These are phyloP conservation scores for Trichoderma harzianum DNA, from an alignment of 2,329 filamentous ascomycete species.

Conservation along the genomic window DNA sequence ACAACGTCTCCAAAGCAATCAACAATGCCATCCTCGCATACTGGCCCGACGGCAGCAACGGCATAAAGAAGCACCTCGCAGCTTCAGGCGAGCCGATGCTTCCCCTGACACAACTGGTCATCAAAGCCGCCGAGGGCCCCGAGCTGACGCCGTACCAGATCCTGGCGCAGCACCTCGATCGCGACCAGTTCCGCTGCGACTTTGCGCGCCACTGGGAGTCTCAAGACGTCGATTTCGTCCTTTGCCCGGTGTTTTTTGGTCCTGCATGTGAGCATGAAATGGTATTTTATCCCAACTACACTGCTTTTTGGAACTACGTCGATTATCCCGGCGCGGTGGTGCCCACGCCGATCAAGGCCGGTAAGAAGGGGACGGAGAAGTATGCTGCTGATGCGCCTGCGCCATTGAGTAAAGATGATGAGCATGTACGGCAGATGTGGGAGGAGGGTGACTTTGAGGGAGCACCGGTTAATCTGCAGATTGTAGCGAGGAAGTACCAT, in stretches of 20 bases:
- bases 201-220: constrained; percentile 23
- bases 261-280: constrained; percentile 22
- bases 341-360: constrained; percentile 24
- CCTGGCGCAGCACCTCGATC: neutral
- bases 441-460: constrained; percentile 18
- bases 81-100: constrained; percentile 29
- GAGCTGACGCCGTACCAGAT: neutral
- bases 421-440: neutral
- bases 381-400: constrained; percentile 11
- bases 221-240: constrained; percentile 27
- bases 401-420: neutral
- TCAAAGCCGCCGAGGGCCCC: constrained; percentile 19
- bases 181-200: neutral
- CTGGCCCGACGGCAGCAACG: constrained; percentile 27
- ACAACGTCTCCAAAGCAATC: constrained; percentile 18
- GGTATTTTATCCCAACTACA: constrained; percentile 29
- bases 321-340: constrained; percentile 29
- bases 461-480: constrained; percentile 23
- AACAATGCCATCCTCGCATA: constrained; percentile 21
- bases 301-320: constrained; percentile 32
- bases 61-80: constrained; percentile 18
- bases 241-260: constrained; percentile 28
- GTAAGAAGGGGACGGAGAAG: constrained; percentile 8
- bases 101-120: constrained; percentile 28
- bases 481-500: constrained; percentile 32